Conservation (phyloP, 2,329 filamentous ascomycete genomes). For the Colletotrichum phormii region DNA sequence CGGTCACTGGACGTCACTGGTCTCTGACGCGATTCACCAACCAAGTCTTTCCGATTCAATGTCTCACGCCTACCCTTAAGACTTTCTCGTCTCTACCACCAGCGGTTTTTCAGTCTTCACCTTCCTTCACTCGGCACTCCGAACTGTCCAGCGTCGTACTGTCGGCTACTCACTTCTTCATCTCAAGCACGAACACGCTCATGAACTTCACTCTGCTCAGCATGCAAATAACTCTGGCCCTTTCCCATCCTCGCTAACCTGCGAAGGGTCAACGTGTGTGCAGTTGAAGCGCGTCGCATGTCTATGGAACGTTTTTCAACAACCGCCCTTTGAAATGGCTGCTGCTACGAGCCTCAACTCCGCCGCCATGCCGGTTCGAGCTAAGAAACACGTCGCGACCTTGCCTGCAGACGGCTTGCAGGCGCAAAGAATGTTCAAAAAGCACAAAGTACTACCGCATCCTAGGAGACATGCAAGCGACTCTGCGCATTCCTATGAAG, state of each 20-base stretch:
- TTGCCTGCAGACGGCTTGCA: conserved; percentile 43
- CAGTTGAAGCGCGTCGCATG: conserved; percentile 3
- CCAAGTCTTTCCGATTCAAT: conserved; percentile 21
- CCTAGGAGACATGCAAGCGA: conserved; percentile 40
- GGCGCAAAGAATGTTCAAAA: conserved; percentile 56
- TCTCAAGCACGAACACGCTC: conserved; percentile 4
- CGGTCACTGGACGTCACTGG: conserved; percentile 1
- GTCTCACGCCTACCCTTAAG: conserved; percentile 32
- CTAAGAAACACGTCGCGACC: conserved; percentile 44
- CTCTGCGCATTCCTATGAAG: conserved; percentile 25
- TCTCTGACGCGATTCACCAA: conserved; percentile 26
- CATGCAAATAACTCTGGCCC: conserved; percentile 31
- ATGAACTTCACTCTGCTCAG: conserved; percentile 31
- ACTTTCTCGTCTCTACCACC: background rate
- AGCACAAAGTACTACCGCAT: conserved; percentile 57
- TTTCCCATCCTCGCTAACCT: conserved; percentile 31
- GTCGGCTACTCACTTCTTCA: background rate
- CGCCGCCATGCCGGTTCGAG: conserved; percentile 48
- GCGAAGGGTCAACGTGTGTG: conserved; percentile 27
- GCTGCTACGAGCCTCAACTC: conserved; percentile 40
- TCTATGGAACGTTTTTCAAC: background rate
- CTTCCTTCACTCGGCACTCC: background rate
- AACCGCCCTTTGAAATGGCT: conserved; percentile 39
- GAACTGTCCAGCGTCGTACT: background rate
- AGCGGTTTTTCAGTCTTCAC: background rate